phyloP scores from a whole-genome alignment of 345 rosid species.

The Eucalyptus fibrosa region DNA sequence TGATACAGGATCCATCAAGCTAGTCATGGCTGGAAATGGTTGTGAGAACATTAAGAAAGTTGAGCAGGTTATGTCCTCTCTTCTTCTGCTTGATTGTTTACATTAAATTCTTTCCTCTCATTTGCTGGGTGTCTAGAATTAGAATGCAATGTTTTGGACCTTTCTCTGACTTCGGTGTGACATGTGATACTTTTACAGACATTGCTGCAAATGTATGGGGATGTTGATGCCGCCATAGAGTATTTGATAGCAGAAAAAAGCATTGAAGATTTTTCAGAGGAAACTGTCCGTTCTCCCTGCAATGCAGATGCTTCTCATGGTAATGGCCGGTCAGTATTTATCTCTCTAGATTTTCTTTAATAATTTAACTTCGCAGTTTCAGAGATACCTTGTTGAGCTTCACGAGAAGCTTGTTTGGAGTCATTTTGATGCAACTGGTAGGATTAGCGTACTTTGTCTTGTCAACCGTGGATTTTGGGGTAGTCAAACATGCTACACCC shows the following conservation, averaged over 20 bases:
- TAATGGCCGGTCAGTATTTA: conserved; percentile 5
- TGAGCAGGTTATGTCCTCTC: conserved; percentile 28
- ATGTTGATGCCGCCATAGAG: conserved; percentile 80
- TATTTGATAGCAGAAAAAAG: conserved; percentile 58
- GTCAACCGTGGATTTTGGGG: no score
- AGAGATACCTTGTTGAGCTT: no score
- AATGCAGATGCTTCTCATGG: conserved; percentile 32
- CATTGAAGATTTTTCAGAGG: conserved; percentile 14
- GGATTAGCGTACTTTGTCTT: no score
- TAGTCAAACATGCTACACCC: no score
- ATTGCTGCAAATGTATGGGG: conserved; percentile 60
- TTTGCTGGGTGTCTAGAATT: background rate
- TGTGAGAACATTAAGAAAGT: conserved; percentile 53
- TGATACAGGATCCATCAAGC: conserved; percentile 43
- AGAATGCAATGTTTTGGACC: background rate
- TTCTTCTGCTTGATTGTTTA: background rate
- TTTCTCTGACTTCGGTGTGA: background rate
- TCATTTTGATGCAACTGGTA: no score
- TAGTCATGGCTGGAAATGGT: conserved; percentile 75
- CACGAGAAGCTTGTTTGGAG: no score
- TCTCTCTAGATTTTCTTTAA: background rate
- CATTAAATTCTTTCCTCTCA: background rate
- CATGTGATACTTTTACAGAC: conserved; percentile 20
- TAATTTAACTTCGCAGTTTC: background rate
- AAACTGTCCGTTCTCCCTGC: conserved; percentile 11